phyloP scores from a whole-genome alignment of 2,329 filamentous ascomycete genomes.

The Zelopaecilomyces penicillatus region DNA sequence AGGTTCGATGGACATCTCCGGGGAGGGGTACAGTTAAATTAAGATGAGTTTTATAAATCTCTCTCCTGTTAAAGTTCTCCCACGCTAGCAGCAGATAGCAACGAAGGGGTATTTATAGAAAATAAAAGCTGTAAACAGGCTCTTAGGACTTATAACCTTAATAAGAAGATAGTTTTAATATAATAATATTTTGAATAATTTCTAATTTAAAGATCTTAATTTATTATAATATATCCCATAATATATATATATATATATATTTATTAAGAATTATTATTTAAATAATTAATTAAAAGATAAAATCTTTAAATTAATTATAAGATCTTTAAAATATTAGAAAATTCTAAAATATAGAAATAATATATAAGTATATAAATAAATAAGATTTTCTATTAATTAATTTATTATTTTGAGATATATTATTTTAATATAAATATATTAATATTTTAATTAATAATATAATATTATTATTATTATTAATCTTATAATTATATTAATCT shows the following conservation, averaged over 20 bases:
- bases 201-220: neutral
- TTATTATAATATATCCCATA: neutral
- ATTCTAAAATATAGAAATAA: neutral
- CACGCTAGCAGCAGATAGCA: neutral
- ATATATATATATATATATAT: too few species aligned
- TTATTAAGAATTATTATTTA: neutral
- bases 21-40: neutral
- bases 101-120: neutral
- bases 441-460: neutral
- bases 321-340: neutral
- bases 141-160: neutral
- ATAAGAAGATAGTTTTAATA: neutral
- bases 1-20: neutral
- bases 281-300: neutral
- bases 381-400: neutral
- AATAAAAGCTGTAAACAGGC: neutral
- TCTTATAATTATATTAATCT: neutral
- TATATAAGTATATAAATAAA: neutral
- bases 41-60: neutral
- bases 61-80: neutral
- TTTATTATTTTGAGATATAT: neutral
- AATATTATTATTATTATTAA: too few species aligned
- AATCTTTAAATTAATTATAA: neutral
- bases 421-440: neutral
- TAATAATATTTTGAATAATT: neutral